Percentiles rank a stretch among this genome's conserved stretches.
Conservation (phyloP, 345 rosid genomes). For the Salix caprea region DNA sequence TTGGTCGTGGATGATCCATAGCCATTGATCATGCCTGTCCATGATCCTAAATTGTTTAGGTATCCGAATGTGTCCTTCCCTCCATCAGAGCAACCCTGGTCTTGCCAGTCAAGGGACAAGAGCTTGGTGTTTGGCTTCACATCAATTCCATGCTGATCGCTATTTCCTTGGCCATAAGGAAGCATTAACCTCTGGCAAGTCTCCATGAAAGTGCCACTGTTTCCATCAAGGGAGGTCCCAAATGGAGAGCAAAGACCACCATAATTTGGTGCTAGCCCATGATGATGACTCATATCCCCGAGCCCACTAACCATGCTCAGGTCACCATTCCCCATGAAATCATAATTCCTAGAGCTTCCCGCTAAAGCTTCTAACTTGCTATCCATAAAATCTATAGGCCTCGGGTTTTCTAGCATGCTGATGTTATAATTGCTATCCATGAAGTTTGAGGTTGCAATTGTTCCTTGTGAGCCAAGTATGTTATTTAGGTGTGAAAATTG, state of each 20-base stretch:
- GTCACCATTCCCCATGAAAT: slow-evolving; percentile 45
- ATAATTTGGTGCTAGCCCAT: slow-evolving; percentile 25
- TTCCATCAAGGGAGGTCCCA: slow-evolving; percentile 38
- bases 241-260: slow-evolving; percentile 42
- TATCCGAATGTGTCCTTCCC: slow-evolving; percentile 48
- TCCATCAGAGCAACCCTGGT: slow-evolving; percentile 53
- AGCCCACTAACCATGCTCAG: slow-evolving; percentile 31
- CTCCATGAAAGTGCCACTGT: slow-evolving; percentile 45
- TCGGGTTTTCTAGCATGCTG: slow-evolving; percentile 28
- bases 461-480: slow-evolving; percentile 28
- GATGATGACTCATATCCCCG: slow-evolving; percentile 26
- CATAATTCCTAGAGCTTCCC: slow-evolving; percentile 45
- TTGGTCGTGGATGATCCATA: slow-evolving; percentile 47
- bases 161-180: slow-evolving; percentile 44
- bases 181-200: slow-evolving; percentile 55
- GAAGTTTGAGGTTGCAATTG: slow-evolving; percentile 22
- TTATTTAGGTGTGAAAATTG: slow-evolving; percentile 47
- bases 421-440: slow-evolving; percentile 29
- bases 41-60: slow-evolving; percentile 44
- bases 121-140: slow-evolving; percentile 70
- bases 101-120: slow-evolving; percentile 81
- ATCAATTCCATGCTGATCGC: slow-evolving; percentile 42
- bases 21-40: slow-evolving; percentile 53
- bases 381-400: slow-evolving; percentile 50
- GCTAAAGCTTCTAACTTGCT: slow-evolving; percentile 41